Percentiles rank a stretch among this genome's conserved stretches.
These are phyloP conservation scores for Euphorbia schlechtendalii DNA, from an alignment of 441 rosid genomes.

Conservation along the genomic window DNA sequence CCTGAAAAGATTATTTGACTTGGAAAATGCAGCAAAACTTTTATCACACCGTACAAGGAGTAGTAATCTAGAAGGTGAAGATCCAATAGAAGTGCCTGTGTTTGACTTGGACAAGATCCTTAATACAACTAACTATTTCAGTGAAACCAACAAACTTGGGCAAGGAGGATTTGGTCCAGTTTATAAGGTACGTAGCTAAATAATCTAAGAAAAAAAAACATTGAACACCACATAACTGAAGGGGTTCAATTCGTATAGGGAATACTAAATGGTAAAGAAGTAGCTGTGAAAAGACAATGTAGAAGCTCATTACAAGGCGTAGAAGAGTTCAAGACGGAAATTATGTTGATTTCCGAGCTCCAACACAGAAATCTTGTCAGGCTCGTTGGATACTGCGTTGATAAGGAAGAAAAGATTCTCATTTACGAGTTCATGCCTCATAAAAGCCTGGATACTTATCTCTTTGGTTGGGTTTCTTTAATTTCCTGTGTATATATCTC, in stretches of 20 bases:
- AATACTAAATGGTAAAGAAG: slow-evolving; percentile 18
- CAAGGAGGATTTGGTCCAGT: slow-evolving; percentile 23
- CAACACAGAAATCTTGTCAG: slow-evolving; percentile 28
- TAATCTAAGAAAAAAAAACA: too few species aligned
- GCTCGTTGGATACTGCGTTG: slow-evolving; percentile 19
- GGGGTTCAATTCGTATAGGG: slow-evolving; percentile 13
- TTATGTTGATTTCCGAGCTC: slow-evolving; percentile 20
- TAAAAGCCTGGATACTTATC: slow-evolving; percentile 20
- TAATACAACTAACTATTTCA: slow-evolving; percentile 19
- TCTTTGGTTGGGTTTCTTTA: slow-evolving; percentile 20
- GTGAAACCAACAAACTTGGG: slow-evolving; percentile 21
- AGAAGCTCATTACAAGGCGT: slow-evolving; percentile 18
- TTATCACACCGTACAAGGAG: too few species aligned
- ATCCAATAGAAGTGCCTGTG: slow-evolving; percentile 9
- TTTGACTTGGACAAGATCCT: slow-evolving; percentile 14
- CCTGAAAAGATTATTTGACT: too few species aligned
- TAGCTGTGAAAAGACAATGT: slow-evolving; percentile 20
- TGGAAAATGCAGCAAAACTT: neutral
- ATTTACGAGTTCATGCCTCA: slow-evolving; percentile 27
- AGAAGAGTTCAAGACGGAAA: slow-evolving; percentile 19
- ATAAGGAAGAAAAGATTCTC: slow-evolving; percentile 18
- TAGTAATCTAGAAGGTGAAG: slow-evolving; percentile 7
- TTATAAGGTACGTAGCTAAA: slow-evolving; percentile 16
- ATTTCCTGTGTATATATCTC: too few species aligned
- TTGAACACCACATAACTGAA: neutral